Evolutionary conservation across 2,329 filamentous ascomycete species (phyloP).

Genomic region (Colletotrichum trifolii): DNA sequence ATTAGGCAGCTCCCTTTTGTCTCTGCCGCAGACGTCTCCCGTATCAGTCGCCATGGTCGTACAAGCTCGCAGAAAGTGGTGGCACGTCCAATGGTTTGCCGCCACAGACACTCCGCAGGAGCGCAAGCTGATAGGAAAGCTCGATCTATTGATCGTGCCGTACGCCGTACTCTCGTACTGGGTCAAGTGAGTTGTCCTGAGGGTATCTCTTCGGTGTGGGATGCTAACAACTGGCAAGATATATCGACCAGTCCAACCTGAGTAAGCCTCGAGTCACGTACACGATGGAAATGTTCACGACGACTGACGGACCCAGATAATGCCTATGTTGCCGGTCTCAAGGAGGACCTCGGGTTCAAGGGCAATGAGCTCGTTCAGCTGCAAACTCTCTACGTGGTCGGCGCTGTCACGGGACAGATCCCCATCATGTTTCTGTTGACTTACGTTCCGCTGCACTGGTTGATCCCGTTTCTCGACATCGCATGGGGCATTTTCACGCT

Average conservation of each 20-base stretch:
- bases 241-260: conserved; percentile 45
- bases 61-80: conserved; percentile 45
- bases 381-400: conserved; percentile 41
- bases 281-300: conserved; percentile 44
- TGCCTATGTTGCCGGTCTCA: conserved; percentile 45
- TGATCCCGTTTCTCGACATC: conserved; percentile 51
- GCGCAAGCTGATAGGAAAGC: conserved; percentile 52
- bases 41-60: conserved; percentile 12
- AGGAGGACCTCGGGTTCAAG: conserved; percentile 41
- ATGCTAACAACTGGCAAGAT: background rate
- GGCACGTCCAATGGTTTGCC: conserved; percentile 59
- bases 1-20: background rate
- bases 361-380: conserved; percentile 44
- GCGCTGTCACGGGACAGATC: conserved; percentile 41
- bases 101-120: conserved; percentile 58
- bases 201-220: no score
- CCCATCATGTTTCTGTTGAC: conserved; percentile 45
- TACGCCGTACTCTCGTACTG: conserved; percentile 47
- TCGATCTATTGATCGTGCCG: conserved; percentile 52
- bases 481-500: conserved; percentile 68
- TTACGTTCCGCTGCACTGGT: conserved; percentile 43
- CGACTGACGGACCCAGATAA: conserved; percentile 54
- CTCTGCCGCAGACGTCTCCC: background rate
- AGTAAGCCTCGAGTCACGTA: background rate
- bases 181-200: conserved; percentile 37